Percentiles rank a stretch among this genome's conserved stretches.
These are phyloP conservation scores for Auricularia sp. DNA, from an alignment of 768 basidiomycete genomes.

Conservation along the genomic window DNA sequence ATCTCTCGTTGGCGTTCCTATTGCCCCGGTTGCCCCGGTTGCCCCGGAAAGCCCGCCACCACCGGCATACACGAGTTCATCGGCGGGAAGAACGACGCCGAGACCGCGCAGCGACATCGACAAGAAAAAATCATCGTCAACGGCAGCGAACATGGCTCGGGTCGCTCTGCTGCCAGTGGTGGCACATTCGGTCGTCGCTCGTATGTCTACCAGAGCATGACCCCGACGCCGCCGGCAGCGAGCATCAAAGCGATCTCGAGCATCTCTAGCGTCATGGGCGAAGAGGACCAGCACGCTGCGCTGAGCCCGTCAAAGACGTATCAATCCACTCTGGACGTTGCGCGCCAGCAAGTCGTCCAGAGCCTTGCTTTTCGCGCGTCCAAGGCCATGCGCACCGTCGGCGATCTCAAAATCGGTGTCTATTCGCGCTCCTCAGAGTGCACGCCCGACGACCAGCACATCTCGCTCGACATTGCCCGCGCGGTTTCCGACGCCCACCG, in stretches of 20 bases:
- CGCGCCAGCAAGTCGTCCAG: conserved; percentile 49
- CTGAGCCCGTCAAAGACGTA: neutral
- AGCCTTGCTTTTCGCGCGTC: conserved; percentile 47
- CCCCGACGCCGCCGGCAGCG: neutral
- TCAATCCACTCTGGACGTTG: conserved; percentile 39
- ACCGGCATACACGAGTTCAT: neutral
- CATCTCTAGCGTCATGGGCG: no score
- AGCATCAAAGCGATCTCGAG: neutral
- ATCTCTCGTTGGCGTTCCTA: no score
- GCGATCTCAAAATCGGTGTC: conserved; percentile 52
- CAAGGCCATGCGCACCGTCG: conserved; percentile 37
- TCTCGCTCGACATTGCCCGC: conserved; percentile 46
- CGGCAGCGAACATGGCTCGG: no score
- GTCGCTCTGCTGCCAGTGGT: no score
- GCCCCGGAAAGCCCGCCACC: neutral
- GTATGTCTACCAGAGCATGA: neutral
- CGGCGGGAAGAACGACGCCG: neutral
- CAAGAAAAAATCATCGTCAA: neutral
- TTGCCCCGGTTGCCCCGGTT: no score
- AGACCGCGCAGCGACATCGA: neutral
- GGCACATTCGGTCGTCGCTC: neutral
- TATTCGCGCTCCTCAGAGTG: conserved; percentile 35
- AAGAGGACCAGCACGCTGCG: neutral
- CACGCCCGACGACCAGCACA: conserved; percentile 44
- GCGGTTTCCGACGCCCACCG: conserved; percentile 29